These are phyloP conservation scores for Annulohypoxylon nitens DNA, from an alignment of 495 filamentous ascomycete genomes.

Conservation along the genomic window DNA sequence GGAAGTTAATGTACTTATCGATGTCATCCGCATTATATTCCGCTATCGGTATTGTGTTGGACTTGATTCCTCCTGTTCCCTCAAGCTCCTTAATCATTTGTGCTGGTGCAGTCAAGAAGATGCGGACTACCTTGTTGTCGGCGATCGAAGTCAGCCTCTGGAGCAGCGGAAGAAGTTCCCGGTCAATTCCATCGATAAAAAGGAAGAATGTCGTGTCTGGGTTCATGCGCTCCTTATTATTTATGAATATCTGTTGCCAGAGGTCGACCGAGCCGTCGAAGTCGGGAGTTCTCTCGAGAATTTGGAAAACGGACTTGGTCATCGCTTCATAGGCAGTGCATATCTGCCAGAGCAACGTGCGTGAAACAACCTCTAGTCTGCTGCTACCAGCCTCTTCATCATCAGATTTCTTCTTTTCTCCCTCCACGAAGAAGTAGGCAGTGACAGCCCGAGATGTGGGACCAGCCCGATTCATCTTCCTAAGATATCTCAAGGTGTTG, in stretches of 20 bases:
- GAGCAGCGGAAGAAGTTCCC: conserved; percentile 48
- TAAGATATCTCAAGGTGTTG: conserved; percentile 53
- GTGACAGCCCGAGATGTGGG: conserved; percentile 51
- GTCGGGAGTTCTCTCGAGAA: conserved; percentile 48
- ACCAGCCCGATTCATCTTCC: conserved; percentile 47
- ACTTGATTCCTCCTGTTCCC: conserved; percentile 17
- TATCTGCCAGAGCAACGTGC: conserved; percentile 57
- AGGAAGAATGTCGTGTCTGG: conserved; percentile 55
- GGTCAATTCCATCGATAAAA: conserved; percentile 53
- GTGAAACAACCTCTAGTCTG: conserved; percentile 44
- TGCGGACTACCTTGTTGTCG: conserved; percentile 38
- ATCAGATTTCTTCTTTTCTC: conserved; percentile 53
- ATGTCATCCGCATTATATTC: conserved; percentile 50
- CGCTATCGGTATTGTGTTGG: conserved; percentile 43
- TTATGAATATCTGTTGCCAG: conserved; percentile 51
- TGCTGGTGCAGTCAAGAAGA: conserved; percentile 44
- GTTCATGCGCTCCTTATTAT: conserved; percentile 50
- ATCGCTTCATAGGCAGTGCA: conserved; percentile 54
- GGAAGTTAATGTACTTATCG: conserved; percentile 52
- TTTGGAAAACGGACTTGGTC: conserved; percentile 52
- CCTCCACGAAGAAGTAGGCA: conserved; percentile 57
- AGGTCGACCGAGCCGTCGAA: conserved; percentile 52
- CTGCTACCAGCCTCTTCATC: conserved; percentile 40
- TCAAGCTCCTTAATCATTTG: conserved; percentile 32
- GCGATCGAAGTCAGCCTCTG: conserved; percentile 44